Evolutionary conservation across 2,329 filamentous ascomycete genomes (phyloP).

Genomic region (Exophiala calicioides): DNA sequence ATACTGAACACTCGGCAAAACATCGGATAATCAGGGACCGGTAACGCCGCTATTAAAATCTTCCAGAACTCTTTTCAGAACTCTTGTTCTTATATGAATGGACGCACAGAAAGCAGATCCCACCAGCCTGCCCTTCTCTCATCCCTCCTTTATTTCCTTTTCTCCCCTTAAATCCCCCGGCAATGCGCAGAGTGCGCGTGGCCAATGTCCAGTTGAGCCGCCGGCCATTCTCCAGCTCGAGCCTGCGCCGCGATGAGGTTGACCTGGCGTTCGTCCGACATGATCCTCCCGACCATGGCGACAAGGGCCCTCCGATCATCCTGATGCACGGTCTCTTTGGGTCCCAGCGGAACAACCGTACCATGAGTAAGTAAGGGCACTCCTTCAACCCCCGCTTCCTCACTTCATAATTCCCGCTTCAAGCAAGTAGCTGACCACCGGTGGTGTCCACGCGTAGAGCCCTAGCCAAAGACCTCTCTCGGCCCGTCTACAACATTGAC

Average conservation of each 20-base stretch:
- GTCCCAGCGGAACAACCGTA: constrained; percentile 82
- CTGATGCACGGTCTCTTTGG: constrained; percentile 93
- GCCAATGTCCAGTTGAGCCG: background rate
- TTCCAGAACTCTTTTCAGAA: too few relatives aligned
- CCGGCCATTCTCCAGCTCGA: constrained; percentile 22
- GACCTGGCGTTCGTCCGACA: constrained; percentile 31
- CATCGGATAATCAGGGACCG: too few relatives aligned
- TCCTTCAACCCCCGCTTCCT: constrained; percentile 5
- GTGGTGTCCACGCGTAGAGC: constrained; percentile 54
- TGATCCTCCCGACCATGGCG: constrained; percentile 23
- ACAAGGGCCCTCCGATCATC: constrained; percentile 64
- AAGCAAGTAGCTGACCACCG: background rate
- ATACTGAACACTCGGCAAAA: too few relatives aligned
- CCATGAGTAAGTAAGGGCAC: constrained; percentile 80
- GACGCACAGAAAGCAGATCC: too few relatives aligned
- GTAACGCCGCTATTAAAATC: too few relatives aligned
- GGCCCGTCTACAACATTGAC: constrained; percentile 82
- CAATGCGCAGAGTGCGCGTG: constrained; percentile 9
- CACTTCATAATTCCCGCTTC: background rate
- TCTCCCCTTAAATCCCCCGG: background rate
- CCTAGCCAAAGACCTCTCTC: constrained; percentile 75
- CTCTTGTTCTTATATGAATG: too few relatives aligned
- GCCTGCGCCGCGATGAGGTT: constrained; percentile 16
- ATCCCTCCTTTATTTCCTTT: background rate
- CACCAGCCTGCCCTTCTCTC: constrained; percentile 2